Evolutionary conservation across 305 asterid genomes (phyloP), one percentile per base, ranked within the genome.

Genomic region (Solanum chacoense): DNA sequence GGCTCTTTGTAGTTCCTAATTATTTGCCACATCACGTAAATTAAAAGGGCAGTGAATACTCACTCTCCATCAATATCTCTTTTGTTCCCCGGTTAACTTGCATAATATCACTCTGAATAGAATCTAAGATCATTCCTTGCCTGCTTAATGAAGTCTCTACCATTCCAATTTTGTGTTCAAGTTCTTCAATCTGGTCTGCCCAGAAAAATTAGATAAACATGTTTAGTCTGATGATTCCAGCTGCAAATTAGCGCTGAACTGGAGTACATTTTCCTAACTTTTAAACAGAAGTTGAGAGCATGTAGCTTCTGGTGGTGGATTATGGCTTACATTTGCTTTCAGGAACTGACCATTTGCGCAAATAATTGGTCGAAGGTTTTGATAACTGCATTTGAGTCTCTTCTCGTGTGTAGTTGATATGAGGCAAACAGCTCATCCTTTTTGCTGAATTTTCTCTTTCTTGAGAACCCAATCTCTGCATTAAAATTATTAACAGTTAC

Each of bases 31-130:
- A 72, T 86, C 69, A 28, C 4, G 50, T 16, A 81, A 74, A 76
- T 38, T 85, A 67, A 31, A 92, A 50, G 86, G 88, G 84, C 73
- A 84, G 26, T 32, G 89, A 83, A 88, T 89, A 92, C 99, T 94
- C 89, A 94, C 99, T 91, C 90, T 95, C 98, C 79, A 95, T 77
- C 77, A 91, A 89, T 85, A 94, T 89, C 92, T 96, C 99, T 93
- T 96, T 96, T 85, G 95, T 95, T 86, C 97, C 95, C 94, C 92
- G 94, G 93, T 94, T 94, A 76, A 91, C 96, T 94, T 95, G 99
- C 94, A 96, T 94, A 90, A 97, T 87, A 90, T 97, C 99, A 91
- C 93, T 90, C 91, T 97, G 99, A 90, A 96, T 91, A 76, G 98
- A 95, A 91, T 97, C 98, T 96, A 97, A 87, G 84, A 95, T 92